A percentile compares a stretch with the other conserved stretches of the same genome.
phyloP scores from a whole-genome alignment of 2,329 filamentous ascomycete species.

The Paecilomyces formosus region DNA sequence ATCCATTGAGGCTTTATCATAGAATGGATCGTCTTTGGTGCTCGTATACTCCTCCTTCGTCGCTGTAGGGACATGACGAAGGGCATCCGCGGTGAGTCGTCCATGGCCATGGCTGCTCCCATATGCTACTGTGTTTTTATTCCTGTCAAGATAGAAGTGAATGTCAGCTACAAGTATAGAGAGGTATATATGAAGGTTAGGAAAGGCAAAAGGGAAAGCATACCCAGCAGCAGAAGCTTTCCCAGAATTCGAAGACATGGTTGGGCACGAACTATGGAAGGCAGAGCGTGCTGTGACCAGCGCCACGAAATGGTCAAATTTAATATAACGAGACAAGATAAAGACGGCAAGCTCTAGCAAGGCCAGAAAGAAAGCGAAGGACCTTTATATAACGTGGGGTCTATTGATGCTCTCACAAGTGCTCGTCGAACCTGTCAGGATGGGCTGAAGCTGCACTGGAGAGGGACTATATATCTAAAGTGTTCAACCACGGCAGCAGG shows the following conservation, averaged over 20 bases:
- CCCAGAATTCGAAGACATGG: not conserved
- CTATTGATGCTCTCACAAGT: too few relatives aligned
- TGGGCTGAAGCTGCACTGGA: too few relatives aligned
- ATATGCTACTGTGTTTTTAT: not conserved
- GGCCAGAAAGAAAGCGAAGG: too few relatives aligned
- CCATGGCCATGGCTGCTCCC: not conserved
- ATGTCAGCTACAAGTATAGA: not conserved
- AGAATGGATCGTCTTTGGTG: conserved; percentile 24
- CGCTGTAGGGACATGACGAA: conserved; percentile 17
- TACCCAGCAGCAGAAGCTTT: not conserved
- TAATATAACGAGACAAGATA: too few relatives aligned
- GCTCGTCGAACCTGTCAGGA: too few relatives aligned
- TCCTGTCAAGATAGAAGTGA: not conserved
- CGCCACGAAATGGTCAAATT: too few relatives aligned
- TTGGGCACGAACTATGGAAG: not conserved
- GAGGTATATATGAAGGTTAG: not conserved
- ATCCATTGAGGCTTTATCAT: conserved; percentile 20
- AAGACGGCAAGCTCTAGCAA: too few relatives aligned
- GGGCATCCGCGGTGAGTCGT: conserved; percentile 17
- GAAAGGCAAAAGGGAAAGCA: not conserved
- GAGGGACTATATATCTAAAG: too few relatives aligned
- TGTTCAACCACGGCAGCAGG: too few relatives aligned
- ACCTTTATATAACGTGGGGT: too few relatives aligned
- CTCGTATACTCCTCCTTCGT: conserved; percentile 15
- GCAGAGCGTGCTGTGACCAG: not conserved